A percentile compares a stretch with the other conserved stretches of the same genome.
Conservation (phyloP, 1,139 yeast genomes). For the Diutina ranongensis region DNA sequence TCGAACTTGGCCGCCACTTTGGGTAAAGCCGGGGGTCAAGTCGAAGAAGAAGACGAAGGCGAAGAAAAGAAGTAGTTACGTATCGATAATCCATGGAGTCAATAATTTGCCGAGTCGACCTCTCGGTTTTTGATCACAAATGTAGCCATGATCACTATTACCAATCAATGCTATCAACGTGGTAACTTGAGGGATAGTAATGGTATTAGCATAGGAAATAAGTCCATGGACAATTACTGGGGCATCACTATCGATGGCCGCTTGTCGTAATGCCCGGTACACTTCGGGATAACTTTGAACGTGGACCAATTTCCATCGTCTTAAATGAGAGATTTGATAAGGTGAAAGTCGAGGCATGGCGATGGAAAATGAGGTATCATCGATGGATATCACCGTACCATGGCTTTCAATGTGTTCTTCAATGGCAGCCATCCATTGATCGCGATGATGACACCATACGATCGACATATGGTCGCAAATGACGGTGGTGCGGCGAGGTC, state of each 20-base stretch:
- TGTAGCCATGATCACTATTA: not conserved
- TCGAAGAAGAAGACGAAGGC: constrained; percentile 16
- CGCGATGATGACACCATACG: not conserved
- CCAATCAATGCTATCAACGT: not conserved
- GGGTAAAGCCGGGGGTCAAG: constrained; percentile 9
- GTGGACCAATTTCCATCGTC: not conserved
- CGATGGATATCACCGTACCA: not conserved
- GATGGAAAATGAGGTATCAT: not conserved
- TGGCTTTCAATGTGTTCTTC: not conserved
- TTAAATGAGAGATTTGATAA: not conserved
- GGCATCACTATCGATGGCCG: not conserved
- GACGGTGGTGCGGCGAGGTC: not conserved
- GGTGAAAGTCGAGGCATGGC: not conserved
- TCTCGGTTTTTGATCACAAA: not conserved
- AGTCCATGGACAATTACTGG: constrained; percentile 1
- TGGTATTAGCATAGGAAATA: not conserved
- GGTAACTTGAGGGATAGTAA: not conserved
- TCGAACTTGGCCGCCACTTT: constrained; percentile 8
- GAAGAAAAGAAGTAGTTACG: not conserved
- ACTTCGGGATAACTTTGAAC: not conserved
- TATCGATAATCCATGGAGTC: not conserved
- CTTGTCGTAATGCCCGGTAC: not conserved
- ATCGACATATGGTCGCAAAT: not conserved
- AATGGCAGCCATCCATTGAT: not conserved
- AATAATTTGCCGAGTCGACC: not conserved